Evolutionary conservation across 2,329 filamentous ascomycete genomes (phyloP), one percentile per base, ranked within the genome.

Genomic region (Fusarium oligoseptatum): DNA sequence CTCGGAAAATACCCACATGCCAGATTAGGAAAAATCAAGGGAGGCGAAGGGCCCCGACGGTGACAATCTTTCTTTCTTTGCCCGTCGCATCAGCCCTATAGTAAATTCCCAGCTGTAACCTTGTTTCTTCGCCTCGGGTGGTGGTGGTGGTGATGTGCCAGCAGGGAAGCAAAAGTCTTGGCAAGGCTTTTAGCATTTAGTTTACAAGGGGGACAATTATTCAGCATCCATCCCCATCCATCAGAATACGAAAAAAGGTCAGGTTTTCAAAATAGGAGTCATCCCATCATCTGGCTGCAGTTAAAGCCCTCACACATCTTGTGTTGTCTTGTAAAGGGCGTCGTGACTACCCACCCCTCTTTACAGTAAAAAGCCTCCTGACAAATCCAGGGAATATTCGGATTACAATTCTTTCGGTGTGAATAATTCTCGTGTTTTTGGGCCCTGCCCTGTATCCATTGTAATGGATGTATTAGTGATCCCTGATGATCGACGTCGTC

Each of bases 271-370:
- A 34, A 12, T 6, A 12, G 32, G 32, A 34, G 32, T 34, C 32
- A 34, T 34, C 32, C 32, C 32, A 64, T 56, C 58, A n/a, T 39
- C 29, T 37, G 32, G 32, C 12, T 34, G 32, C 71, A 37, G 34
- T 58, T 27, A 37, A 58, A 39, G 4, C 24, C 34, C 34, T 64
- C 67, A 60, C 32, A 27, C 62, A 56, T 37, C 32, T 36, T 70
- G 72, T 70, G 72, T 73, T 73, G 72, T 75, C 72, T 55, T 52
- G 41, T 39, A 67, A 73, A 74, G 66, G 72, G 72, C 72, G 72
- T 39, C 55, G 34, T 70, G 72, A 57, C 52, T 12, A 34, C 12
- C 32, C 12, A 20, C 37, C 68, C 68, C 57, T 70, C 62, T 61
- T 14, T 45, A n/a, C 14, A 15, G 20, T 15, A 24, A 24, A 14